phyloP scores from a whole-genome alignment of 306 rosid genomes.

The Gillenia trifoliata region DNA sequence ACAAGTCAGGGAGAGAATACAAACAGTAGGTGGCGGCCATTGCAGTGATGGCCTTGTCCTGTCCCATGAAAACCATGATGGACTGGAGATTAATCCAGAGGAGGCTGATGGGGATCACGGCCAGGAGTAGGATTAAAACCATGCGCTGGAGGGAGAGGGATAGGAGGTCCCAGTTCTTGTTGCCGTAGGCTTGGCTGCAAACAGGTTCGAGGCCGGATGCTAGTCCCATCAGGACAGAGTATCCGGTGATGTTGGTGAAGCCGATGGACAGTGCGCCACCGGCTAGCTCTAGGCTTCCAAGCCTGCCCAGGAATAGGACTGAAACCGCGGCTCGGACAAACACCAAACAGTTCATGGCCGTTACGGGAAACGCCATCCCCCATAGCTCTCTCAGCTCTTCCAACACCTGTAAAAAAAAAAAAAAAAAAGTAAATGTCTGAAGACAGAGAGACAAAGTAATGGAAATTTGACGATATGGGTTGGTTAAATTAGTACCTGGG shows the following conservation, averaged over 20 bases:
- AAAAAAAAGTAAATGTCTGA: no score
- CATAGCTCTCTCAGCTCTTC: conserved; percentile 79
- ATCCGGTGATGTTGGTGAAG: conserved; percentile 96
- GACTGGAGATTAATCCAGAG: conserved; percentile 68
- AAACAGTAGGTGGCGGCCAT: conserved; percentile 69
- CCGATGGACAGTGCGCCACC: conserved; percentile 96
- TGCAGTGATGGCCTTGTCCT: conserved; percentile 53
- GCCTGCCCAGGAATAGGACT: conserved; percentile 67
- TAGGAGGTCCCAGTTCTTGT: conserved; percentile 73
- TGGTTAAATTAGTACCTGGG: conserved; percentile 48
- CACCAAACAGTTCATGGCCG: conserved; percentile 65
- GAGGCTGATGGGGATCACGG: conserved; percentile 60
- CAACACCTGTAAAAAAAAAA: conserved; percentile 36
- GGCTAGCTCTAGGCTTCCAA: conserved; percentile 87
- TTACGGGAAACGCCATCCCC: conserved; percentile 73
- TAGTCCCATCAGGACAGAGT: conserved; percentile 82
- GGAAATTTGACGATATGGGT: background rate
- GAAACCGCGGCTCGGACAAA: conserved; percentile 74
- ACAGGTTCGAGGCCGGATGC: conserved; percentile 94
- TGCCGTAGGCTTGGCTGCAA: conserved; percentile 83
- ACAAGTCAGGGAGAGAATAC: conserved; percentile 80
- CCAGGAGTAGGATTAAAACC: conserved; percentile 67
- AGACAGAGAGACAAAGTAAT: background rate
- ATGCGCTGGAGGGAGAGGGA: conserved; percentile 71
- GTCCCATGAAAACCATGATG: conserved; percentile 78